Evolutionary conservation across 805 yeast genomes (phyloP).

Genomic region (Metschnikowia baotianmanensis): DNA sequence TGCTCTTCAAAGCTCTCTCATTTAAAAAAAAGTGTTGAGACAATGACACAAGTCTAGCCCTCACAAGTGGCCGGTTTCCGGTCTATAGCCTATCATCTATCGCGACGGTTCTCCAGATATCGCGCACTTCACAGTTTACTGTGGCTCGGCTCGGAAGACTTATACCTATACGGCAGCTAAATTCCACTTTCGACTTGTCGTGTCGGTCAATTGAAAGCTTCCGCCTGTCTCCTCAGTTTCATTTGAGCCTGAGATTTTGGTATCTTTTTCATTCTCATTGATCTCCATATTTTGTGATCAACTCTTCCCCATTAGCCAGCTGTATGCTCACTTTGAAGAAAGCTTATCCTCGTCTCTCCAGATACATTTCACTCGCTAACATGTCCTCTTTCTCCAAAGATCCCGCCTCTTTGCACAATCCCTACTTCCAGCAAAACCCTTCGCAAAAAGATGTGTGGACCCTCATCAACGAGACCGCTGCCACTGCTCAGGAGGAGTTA

Average conservation of each 20-base stretch:
- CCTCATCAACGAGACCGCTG: constrained; percentile 92
- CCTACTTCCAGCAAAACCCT: constrained; percentile 57
- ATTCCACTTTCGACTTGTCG: no score
- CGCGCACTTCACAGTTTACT: constrained; percentile 6
- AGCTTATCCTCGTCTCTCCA: neutral
- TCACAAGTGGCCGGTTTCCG: neutral
- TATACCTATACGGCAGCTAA: neutral
- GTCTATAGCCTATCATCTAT: neutral
- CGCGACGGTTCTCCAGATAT: neutral
- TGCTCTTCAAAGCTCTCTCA: no score
- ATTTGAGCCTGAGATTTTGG: no score
- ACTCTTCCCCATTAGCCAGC: neutral
- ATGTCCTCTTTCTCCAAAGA: constrained; percentile 8
- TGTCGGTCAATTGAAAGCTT: neutral
- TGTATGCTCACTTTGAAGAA: constrained; percentile 8
- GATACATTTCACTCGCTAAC: constrained; percentile 8
- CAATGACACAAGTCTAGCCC: no score
- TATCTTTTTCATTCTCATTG: neutral
- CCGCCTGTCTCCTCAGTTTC: neutral
- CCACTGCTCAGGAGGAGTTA: constrained; percentile 63
- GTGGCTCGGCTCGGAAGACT: neutral
- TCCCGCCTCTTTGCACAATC: constrained; percentile 46
- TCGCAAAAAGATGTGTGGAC: constrained; percentile 93
- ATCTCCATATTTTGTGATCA: neutral
- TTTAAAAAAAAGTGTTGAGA: no score